phyloP scores from a whole-genome alignment of 169 alveolate genomes.

The Plasmodium gonderi region DNA sequence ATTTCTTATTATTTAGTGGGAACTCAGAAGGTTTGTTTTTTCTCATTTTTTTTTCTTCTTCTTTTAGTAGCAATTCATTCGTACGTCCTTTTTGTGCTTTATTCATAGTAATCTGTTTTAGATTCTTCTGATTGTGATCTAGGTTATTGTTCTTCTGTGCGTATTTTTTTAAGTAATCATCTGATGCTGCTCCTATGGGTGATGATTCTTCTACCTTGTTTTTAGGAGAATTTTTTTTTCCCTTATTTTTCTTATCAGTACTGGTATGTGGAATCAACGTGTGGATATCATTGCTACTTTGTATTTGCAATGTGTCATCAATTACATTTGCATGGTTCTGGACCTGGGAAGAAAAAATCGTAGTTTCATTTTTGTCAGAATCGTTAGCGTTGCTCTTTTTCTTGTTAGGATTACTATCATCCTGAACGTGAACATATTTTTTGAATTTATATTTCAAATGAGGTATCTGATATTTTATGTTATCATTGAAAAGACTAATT shows the following conservation, averaged over 20 bases:
- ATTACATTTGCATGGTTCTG: too few species aligned
- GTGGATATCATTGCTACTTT: not conserved
- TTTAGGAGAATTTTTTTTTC: not conserved
- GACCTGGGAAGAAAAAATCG: too few species aligned
- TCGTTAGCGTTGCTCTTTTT: not conserved
- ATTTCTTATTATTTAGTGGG: not conserved
- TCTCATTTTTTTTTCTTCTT: not conserved
- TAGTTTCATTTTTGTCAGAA: too few species aligned
- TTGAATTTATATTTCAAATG: constrained; percentile 60
- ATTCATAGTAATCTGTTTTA: not conserved
- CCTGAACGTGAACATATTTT: constrained; percentile 2
- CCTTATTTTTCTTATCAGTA: not conserved
- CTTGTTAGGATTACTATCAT: constrained; percentile 2
- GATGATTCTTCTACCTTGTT: not conserved
- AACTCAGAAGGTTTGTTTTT: not conserved
- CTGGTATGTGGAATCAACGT: not conserved
- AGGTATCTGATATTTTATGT: constrained; percentile 46
- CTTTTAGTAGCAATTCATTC: not conserved
- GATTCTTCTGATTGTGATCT: not conserved
- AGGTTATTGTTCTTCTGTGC: not conserved
- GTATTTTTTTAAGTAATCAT: not conserved
- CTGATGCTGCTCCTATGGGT: not conserved
- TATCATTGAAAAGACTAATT: constrained; percentile 21
- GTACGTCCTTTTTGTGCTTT: not conserved
- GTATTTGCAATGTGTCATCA: too few species aligned